A percentile compares a stretch with the other conserved stretches of the same genome.
Conservation (phyloP, 2,329 filamentous ascomycete genomes). For the Ophiocordyceps robertsii region DNA sequence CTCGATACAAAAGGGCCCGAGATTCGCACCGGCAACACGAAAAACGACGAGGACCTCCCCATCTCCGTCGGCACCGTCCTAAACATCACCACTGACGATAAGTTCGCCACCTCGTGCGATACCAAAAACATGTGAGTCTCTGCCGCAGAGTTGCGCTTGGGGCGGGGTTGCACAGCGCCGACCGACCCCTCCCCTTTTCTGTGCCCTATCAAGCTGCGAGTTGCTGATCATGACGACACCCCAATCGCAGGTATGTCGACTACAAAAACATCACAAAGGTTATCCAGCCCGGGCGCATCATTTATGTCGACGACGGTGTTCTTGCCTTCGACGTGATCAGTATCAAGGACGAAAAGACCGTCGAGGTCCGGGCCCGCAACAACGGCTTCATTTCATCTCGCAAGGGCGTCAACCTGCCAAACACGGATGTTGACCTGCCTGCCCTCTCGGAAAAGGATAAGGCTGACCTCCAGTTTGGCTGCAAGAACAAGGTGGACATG, state of each 20-base stretch:
- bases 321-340: conserved; percentile 89
- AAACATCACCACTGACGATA: conserved; percentile 94
- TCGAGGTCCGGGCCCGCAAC: conserved; percentile 81
- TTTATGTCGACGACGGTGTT: conserved; percentile 98
- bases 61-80: conserved; percentile 73
- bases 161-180: neutral
- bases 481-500: conserved; percentile 99
- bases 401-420: conserved; percentile 98
- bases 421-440: conserved; percentile 96
- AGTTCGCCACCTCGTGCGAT: conserved; percentile 74
- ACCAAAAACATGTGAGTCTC: conserved; percentile 81
- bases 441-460: conserved; percentile 98
- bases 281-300: conserved; percentile 76
- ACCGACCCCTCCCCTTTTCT: too few relatives aligned
- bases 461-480: conserved; percentile 82
- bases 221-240: neutral
- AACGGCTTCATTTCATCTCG: conserved; percentile 97
- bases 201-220: too few relatives aligned
- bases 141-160: neutral
- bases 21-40: conserved; percentile 52
- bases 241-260: conserved; percentile 65
- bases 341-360: conserved; percentile 76
- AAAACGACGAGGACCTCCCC: conserved; percentile 79
- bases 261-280: conserved; percentile 99
- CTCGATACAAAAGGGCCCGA: conserved; percentile 59